Evolutionary conservation across 805 yeast species (phyloP), one percentile per base, ranked within the genome.

Genomic region (Saturnispora sanitii): DNA sequence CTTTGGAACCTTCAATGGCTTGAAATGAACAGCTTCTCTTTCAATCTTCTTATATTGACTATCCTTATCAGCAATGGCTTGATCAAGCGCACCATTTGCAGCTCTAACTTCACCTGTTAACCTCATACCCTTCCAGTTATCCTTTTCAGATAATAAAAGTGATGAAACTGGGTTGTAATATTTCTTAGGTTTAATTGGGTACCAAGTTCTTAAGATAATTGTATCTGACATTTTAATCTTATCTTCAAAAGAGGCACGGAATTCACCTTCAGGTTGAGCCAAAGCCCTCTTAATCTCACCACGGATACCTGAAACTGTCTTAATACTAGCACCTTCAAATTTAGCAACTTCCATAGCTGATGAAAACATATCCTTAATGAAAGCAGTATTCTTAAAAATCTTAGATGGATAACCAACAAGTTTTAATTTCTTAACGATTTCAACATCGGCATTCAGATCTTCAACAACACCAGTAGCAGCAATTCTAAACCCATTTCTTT

Each of bases 151-250:
- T 44, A 88, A 62, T 52, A 94, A 68, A 56, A 90, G 67, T 1
- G 98, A 92, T 0, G 96, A 83, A 17, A 92, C 97, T 2, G 97
- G 97, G 57, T 92, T 94, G 63, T 90, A 94, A 63, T 86, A 92
- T 59, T 78, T 78, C 61, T 90, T 82, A 13, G 92, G 83, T 49
- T 74, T 78, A 29, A 92, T 94, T 2, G 97, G 97, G 58, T 87
- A 88, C 98, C 98, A 92, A 3, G 97, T 88, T 58, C 95, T 79
- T 58, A 92, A 66, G 52, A 90, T 79, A 13, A 92, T 74, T 41
- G 85, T 82, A 61, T 92, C 98, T 49, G 92, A 81, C 79, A 92
- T 71, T 41, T 90, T 70, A 29, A 90, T 75, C 64, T 88, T 90
- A 59, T 92, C 99, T 62, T 92, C 99, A 61, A 92, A 92, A 1